These are phyloP conservation scores for Fusarium foetens DNA, from an alignment of 2,329 filamentous ascomycete species.

Conservation along the genomic window DNA sequence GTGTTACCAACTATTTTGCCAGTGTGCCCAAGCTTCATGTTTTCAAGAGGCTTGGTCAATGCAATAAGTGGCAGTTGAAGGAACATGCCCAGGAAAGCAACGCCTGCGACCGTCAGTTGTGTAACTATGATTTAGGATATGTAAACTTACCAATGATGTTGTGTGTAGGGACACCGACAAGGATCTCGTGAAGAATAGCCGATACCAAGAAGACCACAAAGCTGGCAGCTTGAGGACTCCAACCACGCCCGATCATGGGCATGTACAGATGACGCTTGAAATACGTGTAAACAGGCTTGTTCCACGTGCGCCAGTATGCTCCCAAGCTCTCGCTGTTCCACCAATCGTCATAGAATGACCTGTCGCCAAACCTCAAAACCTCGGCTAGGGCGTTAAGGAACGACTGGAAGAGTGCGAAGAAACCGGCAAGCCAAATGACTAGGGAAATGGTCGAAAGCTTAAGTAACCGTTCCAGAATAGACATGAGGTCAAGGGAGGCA, in stretches of 20 bases:
- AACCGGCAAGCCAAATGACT: slow-evolving; percentile 96
- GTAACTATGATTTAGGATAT: neutral
- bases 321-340: slow-evolving; percentile 93
- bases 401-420: slow-evolving; percentile 96
- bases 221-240: slow-evolving; percentile 76
- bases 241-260: slow-evolving; percentile 86
- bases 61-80: slow-evolving; percentile 89
- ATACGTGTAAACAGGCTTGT: slow-evolving; percentile 96
- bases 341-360: slow-evolving; percentile 97
- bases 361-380: slow-evolving; percentile 87
- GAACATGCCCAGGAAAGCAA: slow-evolving; percentile 95
- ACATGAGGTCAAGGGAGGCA: slow-evolving; percentile 78
- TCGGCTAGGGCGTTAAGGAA: slow-evolving; percentile 92
- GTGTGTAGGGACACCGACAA: slow-evolving; percentile 94
- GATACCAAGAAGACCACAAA: slow-evolving; percentile 88
- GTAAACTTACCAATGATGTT: slow-evolving; percentile 80
- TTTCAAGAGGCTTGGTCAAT: slow-evolving; percentile 81
- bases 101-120: slow-evolving; percentile 62
- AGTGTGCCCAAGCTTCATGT: slow-evolving; percentile 74
- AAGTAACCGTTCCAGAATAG: slow-evolving; percentile 88
- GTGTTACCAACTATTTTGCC: slow-evolving; percentile 88
- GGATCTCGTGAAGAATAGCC: slow-evolving; percentile 87
- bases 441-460: slow-evolving; percentile 96
- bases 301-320: slow-evolving; percentile 95
- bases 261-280: slow-evolving; percentile 95